Evolutionary conservation across 225 moss, liverwort and hornwort genomes (phyloP), one percentile per base, ranked within the genome.

Genomic region (Antitrichia curtipendula): DNA sequence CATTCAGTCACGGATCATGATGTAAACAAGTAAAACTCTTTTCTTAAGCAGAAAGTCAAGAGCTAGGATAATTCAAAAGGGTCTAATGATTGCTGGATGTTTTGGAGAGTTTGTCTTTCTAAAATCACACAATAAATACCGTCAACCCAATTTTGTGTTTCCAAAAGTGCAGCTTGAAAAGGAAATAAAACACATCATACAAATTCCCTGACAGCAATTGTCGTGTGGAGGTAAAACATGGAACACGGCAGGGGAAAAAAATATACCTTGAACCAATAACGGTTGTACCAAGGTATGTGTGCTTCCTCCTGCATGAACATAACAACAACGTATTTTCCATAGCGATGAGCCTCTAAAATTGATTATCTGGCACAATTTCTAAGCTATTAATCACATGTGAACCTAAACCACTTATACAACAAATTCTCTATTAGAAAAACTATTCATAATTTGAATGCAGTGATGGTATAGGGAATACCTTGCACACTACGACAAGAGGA

Each of bases 221-320:
- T 71, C 14, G 12, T 71, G 60, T 24, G 59, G 14, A 58, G 31
- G 49, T 8, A 57, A 77, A 24, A 40, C 45, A 82, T 56, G 28
- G 31, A 54, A 45, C 65, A 65, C 38, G 23, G 12, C 4, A 22
- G 22, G 45, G 78, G 38, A n/a, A 45, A 62, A 56, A n/a, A 25
- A 27, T 34, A 32, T 59, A 97, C 98, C 98, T 99, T 99, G 87
- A 99, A 93, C 96, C 99, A 99, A 86, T 95, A 97, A 36, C 97
- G 96, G 66, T 87, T 84, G 82, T 90, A 95, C 92, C 92, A 96
- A 41, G 96, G 95, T 89, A 76, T 93, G 78, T 75, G 91, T 2
- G 91, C 89, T 89, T 99, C 99, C 65, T 94, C 96, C 99, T 99
- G 91, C 84, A 85, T 89, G 23, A 80, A 66, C 54, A 88, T 29